Evolutionary conservation across 176 grass and related monocot genomes (phyloP).

Genomic region (Carex parvula): DNA sequence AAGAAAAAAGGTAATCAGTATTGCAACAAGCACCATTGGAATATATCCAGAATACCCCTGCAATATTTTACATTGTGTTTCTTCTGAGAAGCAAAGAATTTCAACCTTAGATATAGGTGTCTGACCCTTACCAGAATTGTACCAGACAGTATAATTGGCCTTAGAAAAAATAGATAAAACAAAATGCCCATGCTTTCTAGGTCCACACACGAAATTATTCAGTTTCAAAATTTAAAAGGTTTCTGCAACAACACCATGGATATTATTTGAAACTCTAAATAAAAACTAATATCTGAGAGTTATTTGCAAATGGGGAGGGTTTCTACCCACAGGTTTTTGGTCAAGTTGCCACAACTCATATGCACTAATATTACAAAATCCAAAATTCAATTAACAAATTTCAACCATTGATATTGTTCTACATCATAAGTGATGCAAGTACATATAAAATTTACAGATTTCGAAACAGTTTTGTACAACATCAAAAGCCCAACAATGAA

Average conservation of each 20-base stretch:
- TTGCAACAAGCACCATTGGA: constrained; percentile 27
- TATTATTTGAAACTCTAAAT: background rate
- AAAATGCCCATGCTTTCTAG: background rate
- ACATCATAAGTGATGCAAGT: background rate
- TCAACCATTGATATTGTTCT: background rate
- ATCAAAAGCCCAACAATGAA: background rate
- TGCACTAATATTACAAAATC: constrained; percentile 7
- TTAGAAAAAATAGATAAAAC: background rate
- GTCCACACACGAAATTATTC: background rate
- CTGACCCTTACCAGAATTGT: background rate
- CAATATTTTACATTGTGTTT: background rate
- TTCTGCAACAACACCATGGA: background rate
- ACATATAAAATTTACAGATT: background rate
- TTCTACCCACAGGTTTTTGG: background rate
- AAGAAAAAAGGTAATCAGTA: constrained; percentile 32
- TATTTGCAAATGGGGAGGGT: background rate
- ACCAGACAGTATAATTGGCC: background rate
- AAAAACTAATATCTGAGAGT: background rate
- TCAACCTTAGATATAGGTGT: background rate
- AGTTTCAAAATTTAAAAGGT: background rate
- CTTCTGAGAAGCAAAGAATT: background rate
- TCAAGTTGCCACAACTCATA: background rate
- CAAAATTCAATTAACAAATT: background rate
- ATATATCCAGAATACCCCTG: constrained; percentile 6
- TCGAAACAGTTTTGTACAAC: background rate